phyloP scores from a whole-genome alignment of 345 rosid genomes.

The Camelina sativa region DNA sequence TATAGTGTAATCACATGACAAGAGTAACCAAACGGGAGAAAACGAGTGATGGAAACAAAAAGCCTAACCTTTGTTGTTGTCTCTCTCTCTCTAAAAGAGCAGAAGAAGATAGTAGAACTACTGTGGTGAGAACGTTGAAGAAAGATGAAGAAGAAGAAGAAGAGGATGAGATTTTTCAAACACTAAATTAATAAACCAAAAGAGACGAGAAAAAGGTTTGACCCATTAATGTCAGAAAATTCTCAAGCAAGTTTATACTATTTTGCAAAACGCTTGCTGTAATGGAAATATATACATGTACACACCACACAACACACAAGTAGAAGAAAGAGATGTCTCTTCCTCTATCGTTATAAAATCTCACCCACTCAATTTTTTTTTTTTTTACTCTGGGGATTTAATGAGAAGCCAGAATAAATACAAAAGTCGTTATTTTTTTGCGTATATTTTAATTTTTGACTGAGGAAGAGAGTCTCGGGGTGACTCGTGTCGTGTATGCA shows the following conservation, averaged over 20 bases:
- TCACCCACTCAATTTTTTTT: conserved; percentile 43
- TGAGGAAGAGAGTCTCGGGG: background rate
- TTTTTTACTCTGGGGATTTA: background rate
- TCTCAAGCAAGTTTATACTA: conserved; percentile 2
- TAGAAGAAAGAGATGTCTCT: conserved; percentile 28
- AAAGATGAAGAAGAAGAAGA: background rate
- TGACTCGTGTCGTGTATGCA: conserved; percentile 15
- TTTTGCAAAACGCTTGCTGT: conserved; percentile 21
- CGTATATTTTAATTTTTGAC: conserved; percentile 1
- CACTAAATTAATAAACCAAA: conserved; percentile 30
- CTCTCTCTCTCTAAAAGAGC: background rate
- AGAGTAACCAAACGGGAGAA: conserved; percentile 18
- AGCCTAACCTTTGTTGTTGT: conserved; percentile 23
- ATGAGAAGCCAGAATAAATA: conserved; percentile 25
- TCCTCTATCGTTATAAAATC: conserved; percentile 33
- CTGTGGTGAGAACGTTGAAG: background rate
- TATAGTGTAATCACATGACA: conserved; percentile 22
- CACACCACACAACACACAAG: background rate
- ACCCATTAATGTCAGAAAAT: conserved; percentile 37
- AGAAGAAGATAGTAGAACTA: background rate
- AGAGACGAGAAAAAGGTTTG: conserved; percentile 33
- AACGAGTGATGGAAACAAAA: conserved; percentile 36
- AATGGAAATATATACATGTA: conserved; percentile 11
- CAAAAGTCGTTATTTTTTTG: conserved; percentile 34
- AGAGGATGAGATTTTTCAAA: conserved; percentile 31